Conservation (phyloP, 305 asterid genomes). For the Caryopteris hybrid region DNA sequence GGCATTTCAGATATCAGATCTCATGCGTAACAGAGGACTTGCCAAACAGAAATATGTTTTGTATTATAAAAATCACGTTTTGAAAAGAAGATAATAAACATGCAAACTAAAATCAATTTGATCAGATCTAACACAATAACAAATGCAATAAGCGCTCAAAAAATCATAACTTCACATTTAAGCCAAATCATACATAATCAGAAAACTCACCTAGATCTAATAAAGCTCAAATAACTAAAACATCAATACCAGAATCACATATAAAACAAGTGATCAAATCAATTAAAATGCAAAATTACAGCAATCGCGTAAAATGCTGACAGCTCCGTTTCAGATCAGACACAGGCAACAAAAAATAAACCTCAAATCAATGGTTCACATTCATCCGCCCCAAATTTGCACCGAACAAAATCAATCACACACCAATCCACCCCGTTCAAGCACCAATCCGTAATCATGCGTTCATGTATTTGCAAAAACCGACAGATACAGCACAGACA, state of each 20-base stretch:
- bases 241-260: neutral
- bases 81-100: neutral
- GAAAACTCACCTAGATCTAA: conserved; percentile 18
- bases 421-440: conserved; percentile 13
- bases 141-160: conserved; percentile 10
- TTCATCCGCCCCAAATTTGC: neutral
- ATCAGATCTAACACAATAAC: conserved; percentile 24
- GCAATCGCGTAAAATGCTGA: conserved; percentile 9
- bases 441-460: neutral
- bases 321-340: conserved; percentile 26
- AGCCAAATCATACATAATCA: conserved; percentile 10
- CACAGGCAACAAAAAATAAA: neutral
- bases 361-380: conserved; percentile 12
- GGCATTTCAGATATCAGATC: conserved; percentile 14
- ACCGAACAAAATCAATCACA: neutral
- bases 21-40: neutral
- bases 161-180: conserved; percentile 1
- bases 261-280: conserved; percentile 15
- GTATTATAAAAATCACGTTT: neutral
- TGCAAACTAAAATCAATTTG: neutral
- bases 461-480: neutral
- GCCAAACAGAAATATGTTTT: neutral
- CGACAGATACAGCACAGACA: neutral
- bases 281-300: conserved; percentile 5
- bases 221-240: conserved; percentile 1